phyloP scores from a whole-genome alignment of 768 basidiomycete species.

The Pisolithus tinctorius region DNA sequence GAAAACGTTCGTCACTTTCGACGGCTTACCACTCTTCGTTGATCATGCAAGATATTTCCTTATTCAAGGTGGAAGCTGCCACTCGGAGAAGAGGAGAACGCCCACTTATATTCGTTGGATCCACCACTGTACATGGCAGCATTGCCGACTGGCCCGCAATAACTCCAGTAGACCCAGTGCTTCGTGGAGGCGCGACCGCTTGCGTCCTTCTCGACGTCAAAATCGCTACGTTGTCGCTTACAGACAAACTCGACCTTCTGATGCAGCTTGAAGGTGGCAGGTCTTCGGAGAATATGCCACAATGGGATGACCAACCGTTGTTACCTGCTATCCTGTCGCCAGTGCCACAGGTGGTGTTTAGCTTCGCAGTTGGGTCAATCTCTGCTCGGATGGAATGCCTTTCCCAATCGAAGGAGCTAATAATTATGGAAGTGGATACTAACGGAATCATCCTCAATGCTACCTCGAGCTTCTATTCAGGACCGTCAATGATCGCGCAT shows the following conservation, averaged over 20 bases:
- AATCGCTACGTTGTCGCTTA: constrained; percentile 40
- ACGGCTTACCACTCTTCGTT: constrained; percentile 42
- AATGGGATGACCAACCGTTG: constrained; percentile 6
- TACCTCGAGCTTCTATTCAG: constrained; percentile 36
- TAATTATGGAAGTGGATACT: constrained; percentile 50
- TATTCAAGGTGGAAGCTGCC: constrained; percentile 38
- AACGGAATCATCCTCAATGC: constrained; percentile 43
- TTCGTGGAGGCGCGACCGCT: constrained; percentile 49
- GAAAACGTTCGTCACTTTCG: constrained; percentile 31
- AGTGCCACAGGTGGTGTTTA: constrained; percentile 46
- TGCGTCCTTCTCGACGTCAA: constrained; percentile 42
- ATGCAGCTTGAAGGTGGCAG: constrained; percentile 27
- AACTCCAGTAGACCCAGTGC: constrained; percentile 20
- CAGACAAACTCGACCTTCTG: constrained; percentile 50
- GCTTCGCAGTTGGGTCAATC: constrained; percentile 43
- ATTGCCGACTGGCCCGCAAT: constrained; percentile 59
- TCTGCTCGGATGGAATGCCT: constrained; percentile 44
- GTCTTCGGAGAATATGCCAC: constrained; percentile 11
- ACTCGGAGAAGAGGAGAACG: constrained; percentile 18
- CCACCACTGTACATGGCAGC: constrained; percentile 27
- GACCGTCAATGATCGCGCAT: constrained; percentile 10
- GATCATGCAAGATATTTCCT: constrained; percentile 33
- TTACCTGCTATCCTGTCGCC: constrained; percentile 28
- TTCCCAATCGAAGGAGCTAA: constrained; percentile 33
- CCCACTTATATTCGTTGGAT: constrained; percentile 30